Evolutionary conservation across 352 stramenopile species (phyloP), one percentile per base, ranked within the genome.

Genomic region (Phytophthora tentaculata): DNA sequence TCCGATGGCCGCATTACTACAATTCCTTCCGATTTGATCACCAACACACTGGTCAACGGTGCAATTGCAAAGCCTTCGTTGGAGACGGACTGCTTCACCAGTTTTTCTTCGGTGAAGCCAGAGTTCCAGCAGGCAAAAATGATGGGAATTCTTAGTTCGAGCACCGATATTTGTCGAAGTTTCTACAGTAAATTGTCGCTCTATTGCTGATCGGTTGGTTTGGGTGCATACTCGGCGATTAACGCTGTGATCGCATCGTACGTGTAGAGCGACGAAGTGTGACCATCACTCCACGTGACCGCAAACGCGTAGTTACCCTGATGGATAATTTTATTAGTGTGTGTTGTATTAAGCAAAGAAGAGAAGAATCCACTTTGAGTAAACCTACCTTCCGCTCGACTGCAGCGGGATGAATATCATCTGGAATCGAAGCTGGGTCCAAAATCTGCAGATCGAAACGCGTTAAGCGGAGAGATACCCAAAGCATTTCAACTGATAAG

Each of bases 231-330:
- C 35, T 93, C 87, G 1, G 70, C 60, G 56, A 90, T 81, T 53
- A 96, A 75, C 52, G 75, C 67, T 24, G 76, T 80, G 49, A 97
- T 51, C 43, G 89, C 84, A 59, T 97, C 85, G 77, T 99, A 99
- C 13, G 97, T 98, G 82, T 99, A 99, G 23, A 99, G 81, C 13
- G 87, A 95, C 19, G 96, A 98, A 52, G 83, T 91, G 83, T 99
- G 97, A 12, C 97, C 97, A 74, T 99, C 97, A 53, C 89, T 98
- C 97, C 97, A 99, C 55, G 96, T 91, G 24, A 99, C 93, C 7
- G 91, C 94, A 23, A 99, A 92, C 14, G 97, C 97, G 89, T 99
- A 99, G 72, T 99, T 99, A 56, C 98, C 98, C 73, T 97, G 86
- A 41, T 41, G 49, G 20, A 49, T 24, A 66, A 4, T 13, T 7